Percentiles rank a stretch among this genome's conserved stretches.
These are phyloP conservation scores for Dothideomycetes sp. DNA, from an alignment of 2,329 filamentous ascomycete species.

Conservation along the genomic window DNA sequence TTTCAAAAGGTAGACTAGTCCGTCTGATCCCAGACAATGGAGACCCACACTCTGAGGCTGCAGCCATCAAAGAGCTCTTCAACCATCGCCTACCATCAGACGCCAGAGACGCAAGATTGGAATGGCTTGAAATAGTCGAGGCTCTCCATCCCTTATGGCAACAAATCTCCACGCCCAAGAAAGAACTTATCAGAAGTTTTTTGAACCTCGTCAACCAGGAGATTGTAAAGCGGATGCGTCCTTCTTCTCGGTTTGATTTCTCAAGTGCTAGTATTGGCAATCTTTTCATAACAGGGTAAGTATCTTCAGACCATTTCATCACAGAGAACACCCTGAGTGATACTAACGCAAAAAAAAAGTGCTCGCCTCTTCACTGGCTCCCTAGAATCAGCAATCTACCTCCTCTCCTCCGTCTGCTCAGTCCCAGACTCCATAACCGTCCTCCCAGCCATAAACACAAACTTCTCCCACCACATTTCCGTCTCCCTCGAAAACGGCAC, in stretches of 20 bases:
- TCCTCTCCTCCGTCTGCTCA: constrained; percentile 78
- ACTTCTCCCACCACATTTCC: constrained; percentile 91
- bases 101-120: constrained; percentile 52
- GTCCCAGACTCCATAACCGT: constrained; percentile 69
- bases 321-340: too few species aligned
- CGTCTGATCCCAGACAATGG: constrained; percentile 68
- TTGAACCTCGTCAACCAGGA: constrained; percentile 43
- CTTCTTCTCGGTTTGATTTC: constrained; percentile 41
- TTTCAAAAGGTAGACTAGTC: constrained; percentile 60
- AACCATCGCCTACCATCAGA: constrained; percentile 70
- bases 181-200: constrained; percentile 43
- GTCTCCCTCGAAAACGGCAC: constrained; percentile 68
- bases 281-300: constrained; percentile 43
- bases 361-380: constrained; percentile 85
- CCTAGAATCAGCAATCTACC: constrained; percentile 86
- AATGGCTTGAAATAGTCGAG: constrained; percentile 87
- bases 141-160: constrained; percentile 68
- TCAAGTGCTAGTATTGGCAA: constrained; percentile 43
- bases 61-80: constrained; percentile 73
- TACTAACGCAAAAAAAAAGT: constrained; percentile 34
- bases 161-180: constrained; percentile 41
- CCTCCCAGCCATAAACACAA: constrained; percentile 85
- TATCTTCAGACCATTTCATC: constrained; percentile 21
- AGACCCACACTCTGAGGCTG: constrained; percentile 51
- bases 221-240: constrained; percentile 38